Evolutionary conservation across 495 filamentous ascomycete genomes (phyloP), one percentile per base, ranked within the genome.

Genomic region (Hypomontagnella submonticulosa): DNA sequence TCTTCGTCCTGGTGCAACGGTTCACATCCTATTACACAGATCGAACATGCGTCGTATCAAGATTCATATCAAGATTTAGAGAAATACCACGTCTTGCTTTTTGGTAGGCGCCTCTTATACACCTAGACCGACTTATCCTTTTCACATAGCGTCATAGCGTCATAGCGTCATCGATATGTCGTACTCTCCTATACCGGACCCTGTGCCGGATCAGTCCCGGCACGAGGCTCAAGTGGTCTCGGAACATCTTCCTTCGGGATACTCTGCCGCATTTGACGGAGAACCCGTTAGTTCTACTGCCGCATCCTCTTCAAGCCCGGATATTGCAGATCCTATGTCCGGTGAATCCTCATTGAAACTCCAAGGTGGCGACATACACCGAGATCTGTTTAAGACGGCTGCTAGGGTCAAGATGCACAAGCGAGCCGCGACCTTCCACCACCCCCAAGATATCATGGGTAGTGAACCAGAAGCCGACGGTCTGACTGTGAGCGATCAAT

Each of bases 311-410:
- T 79, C 66, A 4, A 68, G 77, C 16, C 79, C 71, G 6, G 74
- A 66, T 4, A 70, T 68, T 4, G 72, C 51, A 1, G 76, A 73
- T 4, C 70, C 68, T 9, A 71, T 71, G 8, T 69, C 32, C 23
- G 69, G 79, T 30, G 83, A 87, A 59, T 88, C 85, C 11, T 88
- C 88, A 0, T 73, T 90, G 49, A 83, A 73, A 49, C 78, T 90
- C 1, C 87, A 87, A 66, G 88, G 87, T 13, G 88, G 88, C 33
- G 88, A 90, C 67, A 84, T 90, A 16, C 87, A 89, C 71, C 82
- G 87, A 18, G 86, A 88, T 63, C 80, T 90, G n/a, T 90, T 89
- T 79, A 85, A 83, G 62, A 80, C 87, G 32, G 79, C 83, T 10
- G 79, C 83, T n/a, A 80, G 80, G 43, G 76, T 71, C 13, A 77